phyloP scores from a whole-genome alignment of 257 asterid species.

The Mitragyna speciosa region DNA sequence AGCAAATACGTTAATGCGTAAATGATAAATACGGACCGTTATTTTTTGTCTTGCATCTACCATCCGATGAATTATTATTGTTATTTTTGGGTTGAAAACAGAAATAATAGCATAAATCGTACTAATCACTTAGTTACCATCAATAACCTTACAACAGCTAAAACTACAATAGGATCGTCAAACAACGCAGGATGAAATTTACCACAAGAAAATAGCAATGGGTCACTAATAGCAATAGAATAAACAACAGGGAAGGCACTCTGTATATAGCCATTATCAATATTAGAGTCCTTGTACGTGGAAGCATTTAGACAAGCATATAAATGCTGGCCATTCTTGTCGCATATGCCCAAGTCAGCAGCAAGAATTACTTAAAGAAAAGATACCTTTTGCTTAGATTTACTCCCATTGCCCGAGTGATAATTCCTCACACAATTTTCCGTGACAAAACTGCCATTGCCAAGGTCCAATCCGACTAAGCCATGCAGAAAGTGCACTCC shows the following conservation, averaged over 20 bases:
- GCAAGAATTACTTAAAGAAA: background rate
- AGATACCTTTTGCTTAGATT: too few species aligned
- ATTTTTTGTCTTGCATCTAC: background rate
- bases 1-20: background rate
- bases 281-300: background rate
- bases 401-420: too few species aligned
- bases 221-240: background rate
- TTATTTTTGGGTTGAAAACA: too few species aligned
- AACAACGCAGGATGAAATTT: background rate
- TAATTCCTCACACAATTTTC: background rate
- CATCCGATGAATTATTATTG: background rate
- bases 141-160: background rate
- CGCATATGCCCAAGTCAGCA: background rate
- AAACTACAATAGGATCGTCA: background rate
- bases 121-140: background rate
- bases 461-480: background rate
- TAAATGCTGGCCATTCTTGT: background rate
- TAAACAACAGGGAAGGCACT: background rate
- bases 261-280: too few species aligned
- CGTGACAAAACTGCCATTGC: background rate
- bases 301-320: background rate
- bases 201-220: background rate
- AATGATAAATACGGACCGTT: background rate
- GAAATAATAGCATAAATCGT: too few species aligned
- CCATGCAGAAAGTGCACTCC: too few species aligned